phyloP scores from a whole-genome alignment of 768 basidiomycete species.

The Lepiota brunneoincarnata region DNA sequence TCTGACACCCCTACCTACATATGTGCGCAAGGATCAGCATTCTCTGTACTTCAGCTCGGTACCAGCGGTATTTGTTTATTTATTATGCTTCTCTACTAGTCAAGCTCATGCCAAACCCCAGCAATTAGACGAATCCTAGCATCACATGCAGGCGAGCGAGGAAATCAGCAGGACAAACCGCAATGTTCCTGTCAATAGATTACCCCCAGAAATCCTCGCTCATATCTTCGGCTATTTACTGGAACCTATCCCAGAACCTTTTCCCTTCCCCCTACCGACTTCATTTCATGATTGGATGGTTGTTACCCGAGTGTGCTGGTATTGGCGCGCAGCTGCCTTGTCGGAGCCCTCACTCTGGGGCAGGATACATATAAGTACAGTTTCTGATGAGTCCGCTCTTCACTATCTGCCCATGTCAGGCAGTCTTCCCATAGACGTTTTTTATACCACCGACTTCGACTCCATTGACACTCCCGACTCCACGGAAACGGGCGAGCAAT shows the following conservation, averaged over 20 bases:
- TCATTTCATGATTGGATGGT: conserved; percentile 8
- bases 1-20: too few species aligned
- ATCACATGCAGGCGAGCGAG: neutral
- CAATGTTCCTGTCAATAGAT: neutral
- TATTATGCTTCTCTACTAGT: too few species aligned
- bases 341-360: conserved; percentile 8
- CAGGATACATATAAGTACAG: conserved; percentile 1
- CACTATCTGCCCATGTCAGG: conserved; percentile 1
- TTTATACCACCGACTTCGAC: conserved; percentile 7
- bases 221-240: conserved; percentile 11
- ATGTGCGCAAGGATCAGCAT: too few species aligned
- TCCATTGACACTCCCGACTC: neutral
- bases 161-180: neutral
- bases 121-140: neutral
- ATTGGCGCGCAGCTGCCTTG: conserved; percentile 8
- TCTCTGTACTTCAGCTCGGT: too few species aligned
- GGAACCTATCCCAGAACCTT: conserved; percentile 1
- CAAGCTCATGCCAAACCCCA: neutral
- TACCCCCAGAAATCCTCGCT: conserved; percentile 15
- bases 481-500: neutral
- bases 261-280: conserved; percentile 4
- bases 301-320: conserved; percentile 2
- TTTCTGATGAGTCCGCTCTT: conserved; percentile 6
- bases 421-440: conserved; percentile 6
- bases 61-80: too few species aligned